Base-by-base conservation (phyloP, 2,329 filamentous ascomycete genomes). In the Tolypocladium pustulatum region DNA sequence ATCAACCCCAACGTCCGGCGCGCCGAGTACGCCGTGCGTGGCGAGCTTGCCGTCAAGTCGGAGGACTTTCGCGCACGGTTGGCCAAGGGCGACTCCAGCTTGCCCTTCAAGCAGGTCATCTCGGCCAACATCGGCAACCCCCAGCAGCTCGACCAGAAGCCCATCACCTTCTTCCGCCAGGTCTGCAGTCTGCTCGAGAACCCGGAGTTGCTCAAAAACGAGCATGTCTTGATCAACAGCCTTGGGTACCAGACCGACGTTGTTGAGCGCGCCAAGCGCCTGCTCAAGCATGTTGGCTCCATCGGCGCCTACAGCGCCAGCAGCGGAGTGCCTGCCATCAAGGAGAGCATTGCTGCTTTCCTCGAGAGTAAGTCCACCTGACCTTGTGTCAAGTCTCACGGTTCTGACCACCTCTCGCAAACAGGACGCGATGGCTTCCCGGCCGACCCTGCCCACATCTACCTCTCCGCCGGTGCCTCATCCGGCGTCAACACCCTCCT, bases 71-170 rank as follows among this genome's bases (percentile, higher is more conserved):
- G 93, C 61, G 87, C 87, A 57, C 81, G 83, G 68, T 79, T 97
- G 61, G 77, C 79, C 64, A 81, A 84, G 63, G 84, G 82, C 66
- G 80, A 73, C 65, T 73, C 68, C 60, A 56, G 60, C 69, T 81
- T 97, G 56, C 93, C 94, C 55, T 99, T 99, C 75, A 81, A 90
- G 67, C 83, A 91, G 61, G 87, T 99, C 74, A 93, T 99, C 77
- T 92, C 90, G 63, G 94, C 94, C 76, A 99, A 99, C 78, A 99
- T 99, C 70, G 94, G 94, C 71, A 99, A 99, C 79, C 94, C 94
- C 4, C 94, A 99, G 76, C 94, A 99, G 77, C 85, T 99, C 63
- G 94, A 97, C 77, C 94, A 99, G 82, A 95, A 97, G 81, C 94
- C 94, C 69, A 93, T 99, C 69, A 99, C 94, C 66, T 99, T 97